A percentile compares a stretch with the other conserved stretches of the same genome.
These are phyloP conservation scores for Quercus agrifolia DNA, from an alignment of 306 rosid species.

Conservation along the genomic window DNA sequence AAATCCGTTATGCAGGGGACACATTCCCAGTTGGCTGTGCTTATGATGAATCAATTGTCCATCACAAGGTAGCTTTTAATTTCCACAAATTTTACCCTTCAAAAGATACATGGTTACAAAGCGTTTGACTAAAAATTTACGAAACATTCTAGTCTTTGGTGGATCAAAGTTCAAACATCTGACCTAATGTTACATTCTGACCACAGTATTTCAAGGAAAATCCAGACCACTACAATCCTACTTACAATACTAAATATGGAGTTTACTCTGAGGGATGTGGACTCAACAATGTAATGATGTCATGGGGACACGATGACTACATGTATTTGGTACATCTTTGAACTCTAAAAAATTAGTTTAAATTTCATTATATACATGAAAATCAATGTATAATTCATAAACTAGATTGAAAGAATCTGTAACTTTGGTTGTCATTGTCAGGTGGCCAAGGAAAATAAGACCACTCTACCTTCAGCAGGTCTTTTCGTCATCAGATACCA, in stretches of 20 bases:
- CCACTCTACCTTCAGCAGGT: conserved; percentile 77
- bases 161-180: background rate
- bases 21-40: conserved; percentile 83
- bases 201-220: conserved; percentile 63
- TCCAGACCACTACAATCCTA: conserved; percentile 46
- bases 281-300: conserved; percentile 74
- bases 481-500: conserved; percentile 83
- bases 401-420: background rate
- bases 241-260: conserved; percentile 62
- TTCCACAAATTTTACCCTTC: background rate
- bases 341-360: background rate
- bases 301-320: conserved; percentile 94
- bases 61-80: conserved; percentile 19
- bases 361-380: too few species aligned
- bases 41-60: conserved; percentile 68
- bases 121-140: background rate
- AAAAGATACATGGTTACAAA: background rate
- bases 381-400: background rate
- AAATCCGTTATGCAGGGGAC: conserved; percentile 45
- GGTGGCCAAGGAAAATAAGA: conserved; percentile 71
- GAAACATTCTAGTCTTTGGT: background rate
- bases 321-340: conserved; percentile 61
- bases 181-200: background rate
- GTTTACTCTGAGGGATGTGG: conserved; percentile 69
- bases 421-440: conserved; percentile 20